Base-by-base conservation (phyloP, 768 basidiomycete species). In the Cubamyces sp. region DNA sequence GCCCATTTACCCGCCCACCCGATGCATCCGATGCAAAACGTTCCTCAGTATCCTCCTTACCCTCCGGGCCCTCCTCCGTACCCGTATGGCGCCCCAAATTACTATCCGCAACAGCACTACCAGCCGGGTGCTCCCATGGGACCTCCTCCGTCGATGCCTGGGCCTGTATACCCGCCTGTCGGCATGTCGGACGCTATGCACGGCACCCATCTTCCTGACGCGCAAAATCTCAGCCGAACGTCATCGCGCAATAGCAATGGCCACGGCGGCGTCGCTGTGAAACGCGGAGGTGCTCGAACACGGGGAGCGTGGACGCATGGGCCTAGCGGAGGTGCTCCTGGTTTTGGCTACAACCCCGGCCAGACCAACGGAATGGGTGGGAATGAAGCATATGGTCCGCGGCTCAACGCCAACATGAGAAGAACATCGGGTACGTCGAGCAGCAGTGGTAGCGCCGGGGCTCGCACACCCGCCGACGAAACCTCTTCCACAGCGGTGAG, bases 401-500 rank as follows among this genome's bases (percentile, higher is more conserved):
- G 90, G 48, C 75, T 92, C 61, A 88, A 75, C 60, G 76, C 78
- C 19, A 65, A 70, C 40, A 77, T 78, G 64, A 78, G 86, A 68
- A 80, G 87, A 70, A 75, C 74, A 49, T 71, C 79, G 26, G 80
- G 81, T 25, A 83, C 79, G 23, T 81, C 81, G 57, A 83, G 79
- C 65, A 77, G 69, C 21, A 70, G 74, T 47, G 73, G 78, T 39
- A 85, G 79, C 64, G 77, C 80, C 52, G 81, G 83, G 28, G 78
- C 82, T 56, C 82, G 87, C 66, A 84, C 88, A 40, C 81, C 85
- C 46, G 83, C 84, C 52, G 92, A 94, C 71, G 92, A 94, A 65
- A 86, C 84, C 37, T 85, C 88, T 11, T 92, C 91, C 26, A 86
- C 84, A 53, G 81, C 90, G 57, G 92, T 92, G 73, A 82, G 91